Percentiles rank a stretch among this genome's conserved stretches.
Conservation (phyloP, 352 stramenopile species). For the Pythium rhizo-oryzae region DNA sequence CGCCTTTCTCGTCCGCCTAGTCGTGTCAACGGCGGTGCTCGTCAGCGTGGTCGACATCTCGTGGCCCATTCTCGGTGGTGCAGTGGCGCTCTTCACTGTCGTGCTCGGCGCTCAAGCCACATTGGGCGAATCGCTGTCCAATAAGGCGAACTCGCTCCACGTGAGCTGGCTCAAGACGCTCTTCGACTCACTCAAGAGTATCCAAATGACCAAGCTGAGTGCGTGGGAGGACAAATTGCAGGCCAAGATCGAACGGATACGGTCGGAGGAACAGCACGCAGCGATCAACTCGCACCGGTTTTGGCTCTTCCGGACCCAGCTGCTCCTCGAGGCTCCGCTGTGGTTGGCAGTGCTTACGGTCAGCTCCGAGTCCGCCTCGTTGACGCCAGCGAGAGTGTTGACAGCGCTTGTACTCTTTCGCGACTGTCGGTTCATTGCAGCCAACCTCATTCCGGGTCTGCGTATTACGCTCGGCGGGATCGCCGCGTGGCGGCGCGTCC, state of each 20-base stretch:
- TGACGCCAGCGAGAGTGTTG: neutral
- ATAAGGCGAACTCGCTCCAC: neutral
- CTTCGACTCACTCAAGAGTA: slow-evolving; percentile 15
- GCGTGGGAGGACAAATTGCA: slow-evolving; percentile 20
- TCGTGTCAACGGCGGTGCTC: neutral
- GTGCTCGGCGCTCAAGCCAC: neutral
- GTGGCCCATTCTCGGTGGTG: too few relatives aligned
- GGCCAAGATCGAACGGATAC: slow-evolving; percentile 3
- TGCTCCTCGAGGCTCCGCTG: neutral
- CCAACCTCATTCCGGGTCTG: neutral
- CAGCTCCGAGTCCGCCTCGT: neutral
- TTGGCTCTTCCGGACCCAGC: neutral
- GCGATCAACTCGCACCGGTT: neutral
- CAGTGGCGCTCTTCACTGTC: neutral
- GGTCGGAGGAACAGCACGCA: neutral
- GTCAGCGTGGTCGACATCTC: neutral
- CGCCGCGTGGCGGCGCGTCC: neutral
- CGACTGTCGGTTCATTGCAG: neutral
- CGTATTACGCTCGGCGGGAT: neutral
- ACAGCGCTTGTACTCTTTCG: neutral
- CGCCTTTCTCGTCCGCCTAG: neutral
- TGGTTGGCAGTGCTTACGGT: neutral
- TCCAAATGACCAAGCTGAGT: slow-evolving; percentile 19
- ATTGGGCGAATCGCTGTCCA: neutral
- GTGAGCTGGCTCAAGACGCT: slow-evolving; percentile 5